Evolutionary conservation across 495 filamentous ascomycete genomes (phyloP), one percentile per base, ranked within the genome.

Genomic region (Penicillium angulare): DNA sequence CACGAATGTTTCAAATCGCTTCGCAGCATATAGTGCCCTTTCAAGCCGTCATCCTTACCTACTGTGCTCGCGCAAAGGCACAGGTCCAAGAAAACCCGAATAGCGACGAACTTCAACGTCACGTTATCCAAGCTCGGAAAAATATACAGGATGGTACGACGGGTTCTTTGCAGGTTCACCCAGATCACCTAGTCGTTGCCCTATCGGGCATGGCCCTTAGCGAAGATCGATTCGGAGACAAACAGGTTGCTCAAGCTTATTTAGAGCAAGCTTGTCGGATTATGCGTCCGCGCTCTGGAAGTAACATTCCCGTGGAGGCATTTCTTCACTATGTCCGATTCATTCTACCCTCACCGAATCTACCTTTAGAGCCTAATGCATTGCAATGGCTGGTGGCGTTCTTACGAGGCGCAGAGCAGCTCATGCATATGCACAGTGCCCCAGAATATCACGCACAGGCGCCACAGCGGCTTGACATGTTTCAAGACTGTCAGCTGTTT

Each of bases 161-260:
- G 2, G 65, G 67, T 10, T 35, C 40, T 16, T 23, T 43, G 7
- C 38, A 46, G 10, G 56, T 65, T 10, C 60, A 64, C 18, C 47
- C 60, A 26, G 67, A 72, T 44, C 49, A 50, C 20, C 46, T 77
- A 18, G 63, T 61, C 6, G 59, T 73, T 63, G 63, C 70, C 9
- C 36, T 74, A 33, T 53, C 67, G 2, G 70, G 73, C 9, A 65
- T 77, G 55, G 69, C 72, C 6, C 50, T 77, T 10, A 57, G 66
- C n/a, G 73, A 77, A 50, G 66, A 73, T 36, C 68, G 73, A 27
- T 77, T 72, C 32, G 73, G 73, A 2, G 57, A 47, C 43, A 68
- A 66, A 35, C 27, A 58, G 15, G 43, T 58, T 20, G 65, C 65
- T 12, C 48, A 60, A 26, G 24, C 38, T 4, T 73, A 69, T 49